Evolutionary conservation across 176 grass and related monocot genomes (phyloP).

Genomic region (Elymus sibiricus): DNA sequence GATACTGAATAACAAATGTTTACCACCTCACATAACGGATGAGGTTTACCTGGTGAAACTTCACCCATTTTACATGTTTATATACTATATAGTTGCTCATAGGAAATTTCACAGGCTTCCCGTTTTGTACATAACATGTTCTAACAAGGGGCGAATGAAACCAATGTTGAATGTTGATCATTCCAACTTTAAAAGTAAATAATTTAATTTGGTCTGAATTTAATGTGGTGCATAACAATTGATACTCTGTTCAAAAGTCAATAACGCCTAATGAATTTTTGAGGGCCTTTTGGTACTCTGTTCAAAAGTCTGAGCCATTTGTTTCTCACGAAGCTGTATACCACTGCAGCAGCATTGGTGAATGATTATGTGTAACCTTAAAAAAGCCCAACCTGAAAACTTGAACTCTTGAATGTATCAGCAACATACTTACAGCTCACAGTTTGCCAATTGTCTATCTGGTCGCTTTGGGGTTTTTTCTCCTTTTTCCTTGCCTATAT

Average conservation of each 20-base stretch:
- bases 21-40: neutral
- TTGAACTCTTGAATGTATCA: neutral
- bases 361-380: neutral
- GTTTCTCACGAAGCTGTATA: neutral
- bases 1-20: conserved; percentile 3
- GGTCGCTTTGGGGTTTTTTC: too few relatives aligned
- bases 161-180: neutral
- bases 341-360: neutral
- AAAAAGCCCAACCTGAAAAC: neutral
- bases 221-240: neutral
- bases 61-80: conserved; percentile 20
- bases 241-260: neutral
- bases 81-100: conserved; percentile 17
- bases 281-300: neutral
- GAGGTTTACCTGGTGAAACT: conserved; percentile 1
- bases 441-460: too few relatives aligned
- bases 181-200: neutral
- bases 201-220: neutral
- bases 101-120: conserved; percentile 17
- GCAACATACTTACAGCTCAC: too few relatives aligned
- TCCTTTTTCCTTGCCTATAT: too few relatives aligned
- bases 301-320: neutral
- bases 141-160: conserved; percentile 16
- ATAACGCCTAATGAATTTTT: neutral
- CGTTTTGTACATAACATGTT: conserved; percentile 12